phyloP scores from a whole-genome alignment of 2,329 filamentous ascomycete species.

The Colletotrichum tamarilloi region DNA sequence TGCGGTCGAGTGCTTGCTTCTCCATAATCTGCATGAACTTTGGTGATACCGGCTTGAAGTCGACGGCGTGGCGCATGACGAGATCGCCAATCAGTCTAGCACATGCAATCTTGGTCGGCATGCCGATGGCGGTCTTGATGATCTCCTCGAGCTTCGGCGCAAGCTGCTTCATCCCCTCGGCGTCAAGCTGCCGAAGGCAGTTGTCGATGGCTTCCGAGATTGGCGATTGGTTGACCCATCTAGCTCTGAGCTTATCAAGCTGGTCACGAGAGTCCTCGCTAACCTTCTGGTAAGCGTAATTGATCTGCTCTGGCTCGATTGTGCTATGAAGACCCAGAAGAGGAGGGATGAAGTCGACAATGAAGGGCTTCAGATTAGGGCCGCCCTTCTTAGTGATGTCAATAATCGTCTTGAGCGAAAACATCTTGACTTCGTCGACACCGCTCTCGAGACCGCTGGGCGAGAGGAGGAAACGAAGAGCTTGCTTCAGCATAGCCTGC shows the following conservation, averaged over 20 bases:
- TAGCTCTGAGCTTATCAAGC: slow-evolving; percentile 88
- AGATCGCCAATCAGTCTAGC: slow-evolving; percentile 86
- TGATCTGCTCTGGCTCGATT: slow-evolving; percentile 88
- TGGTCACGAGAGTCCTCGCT: slow-evolving; percentile 88
- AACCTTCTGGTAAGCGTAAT: slow-evolving; percentile 92
- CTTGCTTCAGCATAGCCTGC: slow-evolving; percentile 83
- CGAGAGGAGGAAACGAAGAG: slow-evolving; percentile 90
- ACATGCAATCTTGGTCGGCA: slow-evolving; percentile 94
- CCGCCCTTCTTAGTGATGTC: slow-evolving; percentile 91
- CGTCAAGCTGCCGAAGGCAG: slow-evolving; percentile 86
- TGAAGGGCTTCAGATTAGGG: slow-evolving; percentile 81
- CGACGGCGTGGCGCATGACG: slow-evolving; percentile 79
- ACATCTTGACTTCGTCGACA: slow-evolving; percentile 86
- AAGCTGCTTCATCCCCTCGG: slow-evolving; percentile 78
- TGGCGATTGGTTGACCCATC: slow-evolving; percentile 84
- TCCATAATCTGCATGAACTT: slow-evolving; percentile 81
- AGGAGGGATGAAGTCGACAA: slow-evolving; percentile 83
- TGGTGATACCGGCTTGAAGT: slow-evolving; percentile 81
- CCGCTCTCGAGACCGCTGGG: slow-evolving; percentile 89
- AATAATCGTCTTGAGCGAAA: slow-evolving; percentile 85
- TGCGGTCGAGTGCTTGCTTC: slow-evolving; percentile 87
- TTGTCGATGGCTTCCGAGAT: slow-evolving; percentile 93
- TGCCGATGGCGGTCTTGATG: slow-evolving; percentile 87
- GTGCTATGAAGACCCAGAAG: slow-evolving; percentile 86
- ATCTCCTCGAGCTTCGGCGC: slow-evolving; percentile 78